Percentiles rank a stretch among this genome's conserved stretches.
Evolutionary conservation across 129 eudicot genomes (phyloP).

Genomic region (Cynara cardunculus): DNA sequence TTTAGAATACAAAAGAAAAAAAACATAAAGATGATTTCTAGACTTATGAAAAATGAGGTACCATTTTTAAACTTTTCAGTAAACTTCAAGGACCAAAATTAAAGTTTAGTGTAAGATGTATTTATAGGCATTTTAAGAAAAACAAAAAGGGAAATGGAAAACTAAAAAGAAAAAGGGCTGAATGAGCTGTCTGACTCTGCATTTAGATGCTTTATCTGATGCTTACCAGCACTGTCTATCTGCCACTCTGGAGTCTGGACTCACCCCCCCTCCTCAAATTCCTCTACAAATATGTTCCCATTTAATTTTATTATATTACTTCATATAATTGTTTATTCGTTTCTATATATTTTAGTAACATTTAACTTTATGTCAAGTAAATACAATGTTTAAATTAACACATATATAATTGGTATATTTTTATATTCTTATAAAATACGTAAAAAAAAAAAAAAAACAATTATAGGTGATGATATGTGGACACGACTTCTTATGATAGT

Average conservation of each 20-base stretch:
- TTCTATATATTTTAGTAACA: too few species aligned
- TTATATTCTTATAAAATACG: too few species aligned
- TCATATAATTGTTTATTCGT: not conserved
- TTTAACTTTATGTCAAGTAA: too few species aligned
- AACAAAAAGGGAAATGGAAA: not conserved
- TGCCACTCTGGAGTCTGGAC: constrained; percentile 28
- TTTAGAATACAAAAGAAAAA: too few species aligned
- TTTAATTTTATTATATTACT: not conserved
- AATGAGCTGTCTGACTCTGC: constrained; percentile 35
- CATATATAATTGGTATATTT: too few species aligned
- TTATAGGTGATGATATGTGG: not conserved
- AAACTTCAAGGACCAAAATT: too few species aligned
- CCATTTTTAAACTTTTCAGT: too few species aligned
- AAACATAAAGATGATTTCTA: too few species aligned
- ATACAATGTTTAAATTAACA: too few species aligned
- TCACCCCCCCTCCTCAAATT: not conserved
- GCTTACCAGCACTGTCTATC: constrained; percentile 40
- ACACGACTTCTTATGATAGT: not conserved
- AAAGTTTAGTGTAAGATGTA: not conserved
- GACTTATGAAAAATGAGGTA: too few species aligned
- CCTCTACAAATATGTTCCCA: not conserved
- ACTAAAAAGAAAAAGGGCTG: not conserved
- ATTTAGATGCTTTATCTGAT: constrained; percentile 41
- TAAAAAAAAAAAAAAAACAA: too few species aligned
- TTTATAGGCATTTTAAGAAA: not conserved